A percentile compares a stretch with the other conserved stretches of the same genome.
phyloP scores from a whole-genome alignment of 2,329 filamentous ascomycete species.

The Drechslerella stenobrocha region DNA sequence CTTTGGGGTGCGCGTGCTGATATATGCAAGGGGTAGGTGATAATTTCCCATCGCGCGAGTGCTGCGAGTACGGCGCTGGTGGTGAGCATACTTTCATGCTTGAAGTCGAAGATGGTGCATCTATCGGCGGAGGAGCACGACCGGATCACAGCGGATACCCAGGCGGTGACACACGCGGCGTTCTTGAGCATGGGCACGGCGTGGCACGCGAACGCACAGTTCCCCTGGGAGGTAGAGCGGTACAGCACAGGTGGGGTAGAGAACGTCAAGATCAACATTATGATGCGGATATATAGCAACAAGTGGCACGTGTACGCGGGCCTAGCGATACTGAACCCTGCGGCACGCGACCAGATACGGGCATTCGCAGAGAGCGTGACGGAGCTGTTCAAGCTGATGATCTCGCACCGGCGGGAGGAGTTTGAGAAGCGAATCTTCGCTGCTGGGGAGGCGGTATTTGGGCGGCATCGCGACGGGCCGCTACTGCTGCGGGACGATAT shows the following conservation, averaged over 20 bases:
- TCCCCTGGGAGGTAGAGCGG: slow-evolving; percentile 94
- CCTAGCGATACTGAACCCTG: slow-evolving; percentile 92
- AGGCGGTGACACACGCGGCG: slow-evolving; percentile 95
- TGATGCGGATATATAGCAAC: slow-evolving; percentile 92
- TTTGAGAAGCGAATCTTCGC: slow-evolving; percentile 74
- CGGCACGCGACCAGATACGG: slow-evolving; percentile 85
- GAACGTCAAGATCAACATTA: slow-evolving; percentile 99
- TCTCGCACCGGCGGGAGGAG: slow-evolving; percentile 77
- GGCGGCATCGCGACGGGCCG: slow-evolving; percentile 62
- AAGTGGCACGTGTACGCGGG: slow-evolving; percentile 99
- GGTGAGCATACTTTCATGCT: slow-evolving; percentile 76
- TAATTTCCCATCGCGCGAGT: slow-evolving; percentile 90
- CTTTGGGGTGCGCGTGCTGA: background rate
- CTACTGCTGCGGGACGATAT: slow-evolving; percentile 77
- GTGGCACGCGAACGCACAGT: slow-evolving; percentile 92
- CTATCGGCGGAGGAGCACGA: slow-evolving; percentile 87
- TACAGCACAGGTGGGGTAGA: slow-evolving; percentile 91
- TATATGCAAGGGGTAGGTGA: slow-evolving; percentile 59
- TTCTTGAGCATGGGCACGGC: slow-evolving; percentile 98
- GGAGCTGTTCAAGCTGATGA: slow-evolving; percentile 94
- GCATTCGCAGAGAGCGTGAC: slow-evolving; percentile 93
- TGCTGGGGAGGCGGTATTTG: slow-evolving; percentile 74
- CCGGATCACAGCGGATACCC: slow-evolving; percentile 95
- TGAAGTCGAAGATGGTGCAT: slow-evolving; percentile 82
- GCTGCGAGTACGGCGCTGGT: slow-evolving; percentile 76